Evolutionary conservation across 164 flowering plant genomes (phyloP), one percentile per base, ranked within the genome.

Genomic region (Vitis cinerea): DNA sequence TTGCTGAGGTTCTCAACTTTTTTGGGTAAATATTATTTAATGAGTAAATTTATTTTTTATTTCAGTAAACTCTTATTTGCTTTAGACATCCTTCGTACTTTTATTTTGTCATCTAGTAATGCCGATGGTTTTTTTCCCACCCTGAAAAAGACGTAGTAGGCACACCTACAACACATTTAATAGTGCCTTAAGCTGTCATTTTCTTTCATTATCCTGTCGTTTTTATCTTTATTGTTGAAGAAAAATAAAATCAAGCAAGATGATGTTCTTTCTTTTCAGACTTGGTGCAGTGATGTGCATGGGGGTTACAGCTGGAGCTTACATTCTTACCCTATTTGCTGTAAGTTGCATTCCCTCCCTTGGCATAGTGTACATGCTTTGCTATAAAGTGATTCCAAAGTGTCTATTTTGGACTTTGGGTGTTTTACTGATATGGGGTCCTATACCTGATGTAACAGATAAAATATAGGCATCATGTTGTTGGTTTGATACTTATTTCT

Each of bases 1-100:
- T 90, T 73, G 86, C 83, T 17, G 92, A 87, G 29, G 83, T 90
- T 67, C 90, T 90, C 19, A 83, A 81, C 64, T 80, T 61, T 70
- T 74, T 79, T 63, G 75, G 81, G 81, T 84, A 76, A 71, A 15
- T 10, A 23, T 29, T 50, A 23, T 15, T 15, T 13, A 15, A 12
- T 7, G 52, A 9, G n/a, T 27, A 8, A 15, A 29, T n/a, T 48
- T 23, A 10, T n/a, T 12, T 14, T 12, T 57, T 15, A 1, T 63
- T 63, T 37, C 44, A 3, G 44, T 37, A 37, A 3, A 37, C 44
- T 37, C 7, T 37, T 6, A 37, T 37, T 3, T 63, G 44, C 50
- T 29, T 23, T 12, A 27, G 44, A 37, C 44, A 37, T 37, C 7
- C 44, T 37, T 37, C 7, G 44, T 37, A 37, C 0, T 37, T 2